These are phyloP conservation scores for Suillus occidentalis DNA, from an alignment of 768 basidiomycete species.

Conservation along the genomic window DNA sequence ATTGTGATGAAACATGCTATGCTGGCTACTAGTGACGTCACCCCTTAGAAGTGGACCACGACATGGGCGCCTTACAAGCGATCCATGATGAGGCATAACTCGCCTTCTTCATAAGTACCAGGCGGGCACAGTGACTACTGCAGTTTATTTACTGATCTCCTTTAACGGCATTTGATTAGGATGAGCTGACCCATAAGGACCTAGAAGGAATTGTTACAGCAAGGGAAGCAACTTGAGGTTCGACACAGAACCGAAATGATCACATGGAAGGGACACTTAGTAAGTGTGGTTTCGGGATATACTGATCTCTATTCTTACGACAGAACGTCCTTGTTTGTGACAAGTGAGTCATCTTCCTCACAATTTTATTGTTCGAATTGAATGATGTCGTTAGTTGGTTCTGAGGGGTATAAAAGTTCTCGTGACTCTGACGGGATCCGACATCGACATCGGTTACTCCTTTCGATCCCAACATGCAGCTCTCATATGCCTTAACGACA, in stretches of 20 bases:
- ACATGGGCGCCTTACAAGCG: not conserved
- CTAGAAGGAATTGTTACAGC: not conserved
- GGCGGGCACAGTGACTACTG: not conserved
- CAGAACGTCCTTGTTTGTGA: not conserved
- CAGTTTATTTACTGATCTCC: not conserved
- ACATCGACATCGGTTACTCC: not conserved
- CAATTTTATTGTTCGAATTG: not conserved
- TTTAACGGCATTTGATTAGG: not conserved
- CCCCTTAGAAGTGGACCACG: not conserved
- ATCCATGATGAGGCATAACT: not conserved
- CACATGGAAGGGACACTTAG: too few species aligned
- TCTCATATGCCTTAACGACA: not conserved
- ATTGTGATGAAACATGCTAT: not conserved
- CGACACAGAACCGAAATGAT: not conserved
- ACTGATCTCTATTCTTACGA: not conserved
- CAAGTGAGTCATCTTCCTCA: not conserved
- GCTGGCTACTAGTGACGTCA: not conserved
- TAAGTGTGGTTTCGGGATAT: too few species aligned
- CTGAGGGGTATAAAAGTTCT: not conserved
- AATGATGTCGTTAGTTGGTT: not conserved
- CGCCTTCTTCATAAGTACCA: not conserved
- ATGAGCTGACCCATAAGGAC: not conserved
- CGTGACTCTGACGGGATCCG: not conserved
- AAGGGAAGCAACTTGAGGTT: not conserved
- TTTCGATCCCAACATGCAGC: not conserved